Percentiles rank a stretch among this genome's conserved stretches.
Conservation (phyloP, 441 rosid species). For the Erysimum pusillum region DNA sequence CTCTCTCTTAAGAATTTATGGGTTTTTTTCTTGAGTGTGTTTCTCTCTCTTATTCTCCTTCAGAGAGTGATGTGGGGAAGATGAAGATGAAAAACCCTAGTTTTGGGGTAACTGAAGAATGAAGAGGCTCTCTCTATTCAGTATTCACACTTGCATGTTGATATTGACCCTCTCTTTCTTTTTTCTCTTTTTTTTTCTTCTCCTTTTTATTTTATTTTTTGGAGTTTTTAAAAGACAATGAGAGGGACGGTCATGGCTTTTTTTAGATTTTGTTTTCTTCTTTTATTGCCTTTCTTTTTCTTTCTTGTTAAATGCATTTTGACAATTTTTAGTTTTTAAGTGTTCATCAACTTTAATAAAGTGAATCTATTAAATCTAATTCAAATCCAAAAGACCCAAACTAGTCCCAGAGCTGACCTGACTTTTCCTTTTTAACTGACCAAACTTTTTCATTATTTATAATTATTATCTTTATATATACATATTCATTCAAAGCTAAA, state of each 20-base stretch:
- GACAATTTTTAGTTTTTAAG: slow-evolving; percentile 18
- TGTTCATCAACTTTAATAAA: not conserved
- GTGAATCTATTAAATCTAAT: slow-evolving; percentile 24
- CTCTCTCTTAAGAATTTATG: slow-evolving; percentile 49
- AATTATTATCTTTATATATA: not conserved
- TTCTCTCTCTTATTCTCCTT: slow-evolving; percentile 20
- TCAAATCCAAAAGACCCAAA: slow-evolving; percentile 35
- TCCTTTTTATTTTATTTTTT: not conserved
- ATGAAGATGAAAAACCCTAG: slow-evolving; percentile 60
- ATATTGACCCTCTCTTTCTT: slow-evolving; percentile 43
- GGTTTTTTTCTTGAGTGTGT: not conserved
- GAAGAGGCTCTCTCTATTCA: slow-evolving; percentile 33
- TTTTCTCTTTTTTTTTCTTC: not conserved
- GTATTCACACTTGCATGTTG: slow-evolving; percentile 48
- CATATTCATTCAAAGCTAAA: not conserved
- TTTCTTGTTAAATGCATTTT: slow-evolving; percentile 24
- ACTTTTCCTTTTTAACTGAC: slow-evolving; percentile 19
- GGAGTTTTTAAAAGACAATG: slow-evolving; percentile 1
- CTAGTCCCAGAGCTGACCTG: not conserved
- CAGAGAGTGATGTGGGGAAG: slow-evolving; percentile 36
- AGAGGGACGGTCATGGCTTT: slow-evolving; percentile 35
- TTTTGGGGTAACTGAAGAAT: slow-evolving; percentile 40
- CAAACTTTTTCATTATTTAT: not conserved
- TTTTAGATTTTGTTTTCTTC: slow-evolving; percentile 40
- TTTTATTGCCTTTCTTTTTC: not conserved